Evolutionary conservation across 495 filamentous ascomycete species (phyloP).

Genomic region (Hyaloscypha hepaticicola): DNA sequence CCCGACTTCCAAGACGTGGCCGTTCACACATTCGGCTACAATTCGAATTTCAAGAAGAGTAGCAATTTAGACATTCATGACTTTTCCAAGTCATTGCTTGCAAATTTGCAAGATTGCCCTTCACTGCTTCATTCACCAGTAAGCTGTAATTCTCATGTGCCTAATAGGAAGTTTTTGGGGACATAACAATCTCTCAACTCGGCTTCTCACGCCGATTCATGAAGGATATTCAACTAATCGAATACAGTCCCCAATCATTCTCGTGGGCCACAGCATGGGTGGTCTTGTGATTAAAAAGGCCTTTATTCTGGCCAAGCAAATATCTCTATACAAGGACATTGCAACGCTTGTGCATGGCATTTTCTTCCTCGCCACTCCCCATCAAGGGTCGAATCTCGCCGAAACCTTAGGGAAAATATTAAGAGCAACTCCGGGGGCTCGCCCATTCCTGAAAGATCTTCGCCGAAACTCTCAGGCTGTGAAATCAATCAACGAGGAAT

Average conservation of each 20-base stretch:
- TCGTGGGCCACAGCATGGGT: conserved; percentile 54
- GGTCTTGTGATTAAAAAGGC: conserved; percentile 50
- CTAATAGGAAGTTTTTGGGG: no score
- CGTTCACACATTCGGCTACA: conserved; percentile 22
- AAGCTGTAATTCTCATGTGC: no score
- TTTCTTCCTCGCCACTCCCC: conserved; percentile 52
- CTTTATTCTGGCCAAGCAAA: conserved; percentile 34
- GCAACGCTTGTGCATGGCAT: conserved; percentile 42
- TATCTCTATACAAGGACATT: conserved; percentile 44
- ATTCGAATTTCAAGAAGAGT: conserved; percentile 5
- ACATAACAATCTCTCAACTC: no score
- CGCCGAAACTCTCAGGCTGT: conserved; percentile 35
- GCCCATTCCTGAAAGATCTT: conserved; percentile 45
- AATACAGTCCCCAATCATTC: conserved; percentile 38
- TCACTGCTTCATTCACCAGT: no score
- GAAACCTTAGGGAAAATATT: conserved; percentile 41
- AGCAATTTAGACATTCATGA: neutral
- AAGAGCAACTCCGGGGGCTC: conserved; percentile 42
- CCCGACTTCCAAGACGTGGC: conserved; percentile 11
- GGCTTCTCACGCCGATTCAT: no score
- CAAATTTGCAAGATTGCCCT: conserved; percentile 7
- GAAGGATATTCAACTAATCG: conserved; percentile 13
- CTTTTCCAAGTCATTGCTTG: conserved; percentile 35
- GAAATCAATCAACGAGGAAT: conserved; percentile 47
- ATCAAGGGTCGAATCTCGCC: conserved; percentile 48